Base-by-base conservation (phyloP, 2,329 filamentous ascomycete genomes). In the Ceratocystis smalleyi region DNA sequence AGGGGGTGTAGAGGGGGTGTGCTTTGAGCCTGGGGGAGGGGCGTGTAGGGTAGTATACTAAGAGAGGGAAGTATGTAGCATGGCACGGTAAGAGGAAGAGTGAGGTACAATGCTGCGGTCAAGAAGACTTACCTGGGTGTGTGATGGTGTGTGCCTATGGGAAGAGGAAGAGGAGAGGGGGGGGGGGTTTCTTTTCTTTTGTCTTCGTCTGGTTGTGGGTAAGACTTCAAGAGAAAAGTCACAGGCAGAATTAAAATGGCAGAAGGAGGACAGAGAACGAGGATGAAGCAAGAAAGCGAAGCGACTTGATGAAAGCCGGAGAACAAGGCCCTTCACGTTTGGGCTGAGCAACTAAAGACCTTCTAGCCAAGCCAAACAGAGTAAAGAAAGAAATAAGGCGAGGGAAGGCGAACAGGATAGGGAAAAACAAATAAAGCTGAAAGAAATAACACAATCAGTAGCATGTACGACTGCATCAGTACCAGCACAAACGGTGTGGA, bases 1-100 rank as follows among this genome's bases (percentile, higher is more conserved):
- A 61, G 35, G 59, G 57, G 59, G 59, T n/a, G 43, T 40, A 19
- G 43, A 61, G 40, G 43, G 59, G 27, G 40, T 61, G 59, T 61
- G 59, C 59, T 27, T 45, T 61, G 40, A 45, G 32, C 43, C 15
- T 61, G 40, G 35, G 24, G 17, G 19, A 15, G 57, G 32, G 59
- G 59, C 40, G 59, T 43, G 19, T 15, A 5, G 15, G 35, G 12
- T 30, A 30, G 27, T 30, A 30, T 32, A 57, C 15, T n/a, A 54
- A 54, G 22, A 12, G 22, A 54, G 27, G 49, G 49, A 54, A 54
- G 22, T 24, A 57, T n/a, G 15, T 19, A 24, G 51, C 22, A 57
- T 55, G 51, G 51, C 27, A 55, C n/a, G 24, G 51, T 57, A 57
- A 57, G 51, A 57, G 51, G 51, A 32, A 24, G 27, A 57, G 27